Conservation (phyloP, 768 basidiomycete species). For the Phaffia australis region DNA sequence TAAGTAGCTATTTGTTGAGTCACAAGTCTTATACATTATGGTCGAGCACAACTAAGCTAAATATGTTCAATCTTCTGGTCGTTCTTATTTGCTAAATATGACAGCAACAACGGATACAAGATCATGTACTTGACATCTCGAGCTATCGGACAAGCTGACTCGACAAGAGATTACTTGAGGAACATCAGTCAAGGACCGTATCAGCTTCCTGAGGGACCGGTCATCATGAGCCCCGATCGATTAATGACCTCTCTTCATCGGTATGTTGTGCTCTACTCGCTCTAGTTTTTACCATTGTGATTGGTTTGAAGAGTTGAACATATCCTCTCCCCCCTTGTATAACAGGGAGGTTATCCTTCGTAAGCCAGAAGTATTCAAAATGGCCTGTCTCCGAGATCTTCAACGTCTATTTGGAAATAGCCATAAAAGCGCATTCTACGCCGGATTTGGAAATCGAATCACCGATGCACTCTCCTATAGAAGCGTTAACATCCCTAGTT, state of each 20-base stretch:
- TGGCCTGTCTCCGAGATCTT: slow-evolving; percentile 95
- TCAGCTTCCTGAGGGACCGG: slow-evolving; percentile 92
- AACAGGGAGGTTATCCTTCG: slow-evolving; percentile 92
- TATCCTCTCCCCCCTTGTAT: background rate
- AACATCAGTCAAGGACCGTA: slow-evolving; percentile 93
- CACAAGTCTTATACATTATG: too few relatives aligned
- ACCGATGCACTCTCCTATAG: slow-evolving; percentile 98
- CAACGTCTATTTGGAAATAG: slow-evolving; percentile 64
- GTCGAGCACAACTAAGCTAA: too few relatives aligned
- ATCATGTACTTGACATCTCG: slow-evolving; percentile 95
- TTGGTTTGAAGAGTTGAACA: background rate
- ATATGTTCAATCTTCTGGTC: background rate
- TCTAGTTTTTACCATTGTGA: background rate
- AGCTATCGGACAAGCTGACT: slow-evolving; percentile 95
- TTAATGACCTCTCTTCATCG: slow-evolving; percentile 88
- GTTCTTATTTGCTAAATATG: background rate
- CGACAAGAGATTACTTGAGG: slow-evolving; percentile 85
- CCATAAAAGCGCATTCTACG: slow-evolving; percentile 68
- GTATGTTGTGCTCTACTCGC: slow-evolving; percentile 41
- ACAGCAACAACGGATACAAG: slow-evolving; percentile 82
- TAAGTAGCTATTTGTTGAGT: background rate
- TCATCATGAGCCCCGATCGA: slow-evolving; percentile 96
- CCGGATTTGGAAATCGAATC: slow-evolving; percentile 95
- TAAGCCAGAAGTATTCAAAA: slow-evolving; percentile 99
- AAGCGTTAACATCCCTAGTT: slow-evolving; percentile 84